A percentile compares a stretch with the other conserved stretches of the same genome.
These are phyloP conservation scores for Ambispora gerdemannii DNA, from an alignment of 192 early-diverging fungal species.

Conservation along the genomic window DNA sequence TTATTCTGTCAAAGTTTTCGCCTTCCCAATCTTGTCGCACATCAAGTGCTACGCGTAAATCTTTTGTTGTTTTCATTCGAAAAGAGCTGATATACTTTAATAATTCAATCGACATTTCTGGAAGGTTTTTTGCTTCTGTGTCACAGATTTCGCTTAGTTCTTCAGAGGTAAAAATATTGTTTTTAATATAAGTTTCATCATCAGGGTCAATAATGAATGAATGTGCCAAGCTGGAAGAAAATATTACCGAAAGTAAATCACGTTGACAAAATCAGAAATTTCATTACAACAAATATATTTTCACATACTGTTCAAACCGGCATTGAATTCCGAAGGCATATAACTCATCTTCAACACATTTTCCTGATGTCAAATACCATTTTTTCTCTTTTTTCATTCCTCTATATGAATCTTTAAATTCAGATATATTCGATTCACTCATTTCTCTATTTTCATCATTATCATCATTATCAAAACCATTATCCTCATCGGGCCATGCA, in stretches of 20 bases:
- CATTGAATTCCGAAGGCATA: constrained; percentile 27
- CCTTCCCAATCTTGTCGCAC: constrained; percentile 26
- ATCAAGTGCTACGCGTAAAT: constrained; percentile 18
- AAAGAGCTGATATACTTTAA: constrained; percentile 29
- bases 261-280: constrained; percentile 4
- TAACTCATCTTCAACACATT: constrained; percentile 34
- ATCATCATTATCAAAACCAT: not conserved
- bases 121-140: constrained; percentile 22
- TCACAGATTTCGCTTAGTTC: constrained; percentile 31
- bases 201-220: constrained; percentile 31
- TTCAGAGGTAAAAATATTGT: constrained; percentile 26
- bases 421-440: not conserved
- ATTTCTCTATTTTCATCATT: constrained; percentile 1
- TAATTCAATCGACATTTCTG: constrained; percentile 22
- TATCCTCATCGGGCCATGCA: constrained; percentile 1
- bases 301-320: constrained; percentile 23
- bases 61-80: constrained; percentile 25
- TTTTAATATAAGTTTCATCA: constrained; percentile 26
- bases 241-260: not conserved
- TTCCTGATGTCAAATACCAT: constrained; percentile 26
- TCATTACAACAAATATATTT: constrained; percentile 5
- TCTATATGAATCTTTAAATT: not conserved
- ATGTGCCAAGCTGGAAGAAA: constrained; percentile 28
- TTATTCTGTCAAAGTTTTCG: constrained; percentile 28
- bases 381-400: not conserved